Conservation (phyloP, 805 yeast genomes). For the Candida easanensis region DNA sequence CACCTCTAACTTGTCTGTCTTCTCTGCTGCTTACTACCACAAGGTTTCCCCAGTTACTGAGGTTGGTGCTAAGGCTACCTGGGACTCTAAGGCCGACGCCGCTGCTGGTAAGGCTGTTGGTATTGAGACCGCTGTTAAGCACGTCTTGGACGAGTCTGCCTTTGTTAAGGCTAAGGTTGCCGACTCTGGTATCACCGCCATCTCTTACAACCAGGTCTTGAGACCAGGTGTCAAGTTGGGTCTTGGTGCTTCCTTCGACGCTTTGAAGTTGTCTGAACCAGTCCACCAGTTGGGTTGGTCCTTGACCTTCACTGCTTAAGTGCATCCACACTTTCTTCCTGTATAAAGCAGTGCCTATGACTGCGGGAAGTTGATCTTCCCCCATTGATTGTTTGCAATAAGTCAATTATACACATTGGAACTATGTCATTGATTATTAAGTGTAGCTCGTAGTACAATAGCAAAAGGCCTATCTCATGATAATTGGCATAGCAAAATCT, state of each 20-base stretch:
- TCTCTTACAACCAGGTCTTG: slow-evolving; percentile 90
- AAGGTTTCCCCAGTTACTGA: slow-evolving; percentile 86
- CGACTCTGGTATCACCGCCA: slow-evolving; percentile 91
- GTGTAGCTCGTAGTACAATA: too few species aligned
- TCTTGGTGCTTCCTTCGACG: slow-evolving; percentile 95
- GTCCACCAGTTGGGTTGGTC: slow-evolving; percentile 98
- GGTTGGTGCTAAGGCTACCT: slow-evolving; percentile 97
- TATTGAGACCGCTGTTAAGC: slow-evolving; percentile 95
- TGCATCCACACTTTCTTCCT: background rate
- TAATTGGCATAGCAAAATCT: too few species aligned
- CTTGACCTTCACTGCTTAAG: slow-evolving; percentile 85
- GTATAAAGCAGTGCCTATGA: background rate
- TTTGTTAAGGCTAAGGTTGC: slow-evolving; percentile 96
- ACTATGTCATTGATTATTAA: too few species aligned
- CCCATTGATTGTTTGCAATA: background rate
- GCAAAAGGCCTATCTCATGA: too few species aligned
- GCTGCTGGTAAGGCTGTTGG: slow-evolving; percentile 78
- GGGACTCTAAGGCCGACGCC: slow-evolving; percentile 72
- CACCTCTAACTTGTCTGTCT: slow-evolving; percentile 80
- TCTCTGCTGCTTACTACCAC: slow-evolving; percentile 97
- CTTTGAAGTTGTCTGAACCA: slow-evolving; percentile 91
- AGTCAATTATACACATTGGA: background rate
- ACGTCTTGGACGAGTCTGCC: slow-evolving; percentile 81
- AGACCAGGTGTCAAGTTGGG: slow-evolving; percentile 97
- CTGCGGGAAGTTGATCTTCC: slow-evolving; percentile 9